phyloP scores from a whole-genome alignment of 2,329 filamentous ascomycete species.

The Beauveria bassiana region DNA sequence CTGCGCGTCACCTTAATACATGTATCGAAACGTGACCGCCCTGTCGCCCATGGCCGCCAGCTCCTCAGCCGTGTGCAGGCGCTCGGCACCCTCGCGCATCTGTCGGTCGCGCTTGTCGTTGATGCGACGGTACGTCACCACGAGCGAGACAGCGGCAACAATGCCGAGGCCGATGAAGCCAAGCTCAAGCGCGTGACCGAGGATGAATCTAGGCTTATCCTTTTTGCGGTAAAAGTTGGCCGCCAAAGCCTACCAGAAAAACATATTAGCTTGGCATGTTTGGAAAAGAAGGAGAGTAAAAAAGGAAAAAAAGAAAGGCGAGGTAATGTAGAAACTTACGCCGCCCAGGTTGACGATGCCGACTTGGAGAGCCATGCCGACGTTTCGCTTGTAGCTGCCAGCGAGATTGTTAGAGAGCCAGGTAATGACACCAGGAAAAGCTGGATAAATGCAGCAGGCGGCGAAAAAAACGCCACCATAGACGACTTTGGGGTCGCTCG shows the following conservation, averaged over 20 bases:
- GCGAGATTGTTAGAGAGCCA: conserved; percentile 37
- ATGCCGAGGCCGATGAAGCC: conserved; percentile 29
- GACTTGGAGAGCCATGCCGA: conserved; percentile 44
- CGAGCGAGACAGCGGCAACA: conserved; percentile 11
- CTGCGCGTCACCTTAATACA: conserved; percentile 5
- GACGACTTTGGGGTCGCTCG: conserved; percentile 42
- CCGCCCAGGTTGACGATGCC: conserved; percentile 21
- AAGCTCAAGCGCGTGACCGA: conserved; percentile 38
- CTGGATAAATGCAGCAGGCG: conserved; percentile 67
- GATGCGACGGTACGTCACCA: conserved; percentile 12
- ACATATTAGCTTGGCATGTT: too few species aligned
- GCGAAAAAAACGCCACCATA: conserved; percentile 69
- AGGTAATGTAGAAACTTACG: not conserved
- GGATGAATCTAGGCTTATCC: conserved; percentile 35
- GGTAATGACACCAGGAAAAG: conserved; percentile 57
- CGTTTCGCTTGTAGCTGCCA: conserved; percentile 48
- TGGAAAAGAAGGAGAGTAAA: too few species aligned
- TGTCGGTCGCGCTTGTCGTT: conserved; percentile 17
- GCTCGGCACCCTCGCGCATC: conserved; percentile 15
- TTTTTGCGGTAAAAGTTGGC: conserved; percentile 56
- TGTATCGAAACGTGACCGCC: conserved; percentile 15
- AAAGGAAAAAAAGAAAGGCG: too few species aligned
- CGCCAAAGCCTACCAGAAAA: conserved; percentile 43
- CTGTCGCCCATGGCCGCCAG: conserved; percentile 21
- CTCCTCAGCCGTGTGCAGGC: conserved; percentile 19